Percentiles rank a stretch among this genome's conserved stretches.
Evolutionary conservation across 768 basidiomycete species (phyloP).

Genomic region (Leccinum fibrillosum): DNA sequence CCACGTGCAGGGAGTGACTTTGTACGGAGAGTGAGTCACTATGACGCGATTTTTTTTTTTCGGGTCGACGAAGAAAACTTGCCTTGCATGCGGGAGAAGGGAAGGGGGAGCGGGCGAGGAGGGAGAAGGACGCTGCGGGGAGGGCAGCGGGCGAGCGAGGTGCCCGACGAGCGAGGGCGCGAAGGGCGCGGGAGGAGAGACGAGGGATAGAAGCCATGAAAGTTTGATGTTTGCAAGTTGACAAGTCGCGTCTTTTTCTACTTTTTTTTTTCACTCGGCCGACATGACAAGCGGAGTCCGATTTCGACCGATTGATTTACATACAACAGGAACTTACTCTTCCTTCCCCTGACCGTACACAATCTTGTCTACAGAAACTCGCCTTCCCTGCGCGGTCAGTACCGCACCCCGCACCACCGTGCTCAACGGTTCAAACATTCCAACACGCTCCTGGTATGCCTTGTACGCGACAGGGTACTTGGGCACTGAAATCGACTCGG

Average conservation of each 20-base stretch:
- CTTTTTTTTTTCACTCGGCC: constrained; percentile 8
- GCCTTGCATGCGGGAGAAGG: constrained; percentile 25
- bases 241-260: constrained; percentile 11
- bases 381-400: constrained; percentile 37
- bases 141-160: constrained; percentile 44
- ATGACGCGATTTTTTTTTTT: constrained; percentile 20
- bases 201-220: constrained; percentile 55
- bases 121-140: constrained; percentile 64
- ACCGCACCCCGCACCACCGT: constrained; percentile 45
- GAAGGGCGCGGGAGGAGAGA: constrained; percentile 65
- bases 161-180: constrained; percentile 64
- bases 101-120: constrained; percentile 49
- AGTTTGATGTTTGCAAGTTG: constrained; percentile 18
- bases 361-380: constrained; percentile 35
- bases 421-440: constrained; percentile 64
- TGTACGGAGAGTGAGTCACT: constrained; percentile 1
- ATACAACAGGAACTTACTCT: constrained; percentile 9
- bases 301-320: constrained; percentile 10
- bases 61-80: constrained; percentile 28
- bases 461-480: constrained; percentile 74
- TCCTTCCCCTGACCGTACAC: constrained; percentile 41
- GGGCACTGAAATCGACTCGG: constrained; percentile 70
- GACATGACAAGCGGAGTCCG: constrained; percentile 4
- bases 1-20: constrained; percentile 63
- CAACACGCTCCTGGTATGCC: constrained; percentile 74